Percentiles rank a stretch among this genome's conserved stretches.
These are phyloP conservation scores for Trichoderma hamatum DNA, from an alignment of 2,329 filamentous ascomycete genomes.

Conservation along the genomic window DNA sequence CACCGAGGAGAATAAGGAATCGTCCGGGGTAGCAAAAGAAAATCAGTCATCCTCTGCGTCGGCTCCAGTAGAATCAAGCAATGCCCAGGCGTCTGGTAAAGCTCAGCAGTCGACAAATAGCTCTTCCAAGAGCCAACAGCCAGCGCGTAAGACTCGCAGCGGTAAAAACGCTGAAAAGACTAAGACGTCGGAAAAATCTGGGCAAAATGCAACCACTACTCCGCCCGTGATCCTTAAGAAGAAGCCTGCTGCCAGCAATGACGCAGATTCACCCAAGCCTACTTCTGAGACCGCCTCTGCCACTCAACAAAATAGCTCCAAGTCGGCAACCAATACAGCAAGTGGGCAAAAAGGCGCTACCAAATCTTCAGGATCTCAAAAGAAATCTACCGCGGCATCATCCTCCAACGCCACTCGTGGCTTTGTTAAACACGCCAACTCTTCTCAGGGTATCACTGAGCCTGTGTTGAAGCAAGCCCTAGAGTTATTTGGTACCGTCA, in stretches of 20 bases:
- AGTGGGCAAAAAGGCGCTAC: conserved; percentile 30
- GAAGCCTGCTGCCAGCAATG: conserved; percentile 38
- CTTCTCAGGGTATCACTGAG: conserved; percentile 90
- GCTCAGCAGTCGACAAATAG: conserved; percentile 31
- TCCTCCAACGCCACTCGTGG: conserved; percentile 61
- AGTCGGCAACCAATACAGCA: conserved; percentile 25
- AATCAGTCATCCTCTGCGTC: conserved; percentile 25
- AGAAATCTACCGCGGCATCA: conserved; percentile 38
- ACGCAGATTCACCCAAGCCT: conserved; percentile 30
- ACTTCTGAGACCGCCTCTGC: conserved; percentile 28
- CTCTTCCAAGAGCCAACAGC: conserved; percentile 35
- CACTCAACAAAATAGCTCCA: conserved; percentile 20
- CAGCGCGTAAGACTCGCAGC: conserved; percentile 40
- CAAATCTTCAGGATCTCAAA: conserved; percentile 38
- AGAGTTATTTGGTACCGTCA: conserved; percentile 71
- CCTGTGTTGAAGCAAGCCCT: conserved; percentile 74
- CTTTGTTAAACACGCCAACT: conserved; percentile 81
- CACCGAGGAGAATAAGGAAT: conserved; percentile 42
- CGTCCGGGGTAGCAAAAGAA: conserved; percentile 28
- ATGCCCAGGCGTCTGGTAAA: conserved; percentile 31
- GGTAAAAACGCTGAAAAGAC: conserved; percentile 46
- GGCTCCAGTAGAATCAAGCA: conserved; percentile 30
- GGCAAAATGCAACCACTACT: conserved; percentile 34
- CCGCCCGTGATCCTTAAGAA: conserved; percentile 49
- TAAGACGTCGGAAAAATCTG: conserved; percentile 41